Conservation (phyloP, 768 basidiomycete genomes). For the Tylopilus cervinicoccineus region DNA sequence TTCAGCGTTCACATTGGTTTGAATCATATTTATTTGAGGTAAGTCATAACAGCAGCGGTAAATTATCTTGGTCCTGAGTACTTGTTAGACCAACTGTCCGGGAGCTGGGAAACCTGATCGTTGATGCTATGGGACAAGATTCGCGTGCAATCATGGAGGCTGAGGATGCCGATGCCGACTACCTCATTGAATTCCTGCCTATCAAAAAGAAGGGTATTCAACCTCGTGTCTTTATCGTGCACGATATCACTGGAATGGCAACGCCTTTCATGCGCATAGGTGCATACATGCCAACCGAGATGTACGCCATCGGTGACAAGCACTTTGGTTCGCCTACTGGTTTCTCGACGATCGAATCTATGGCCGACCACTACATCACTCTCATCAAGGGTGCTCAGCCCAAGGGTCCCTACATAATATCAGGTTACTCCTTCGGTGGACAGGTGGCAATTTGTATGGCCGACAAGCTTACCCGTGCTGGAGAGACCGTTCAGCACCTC, state of each 20-base stretch:
- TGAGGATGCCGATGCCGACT: conserved; percentile 29
- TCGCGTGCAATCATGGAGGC: conserved; percentile 27
- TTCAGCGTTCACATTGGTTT: conserved; percentile 28
- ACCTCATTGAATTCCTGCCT: conserved; percentile 27
- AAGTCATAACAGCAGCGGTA: neutral
- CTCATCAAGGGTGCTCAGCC: conserved; percentile 26
- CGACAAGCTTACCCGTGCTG: conserved; percentile 20
- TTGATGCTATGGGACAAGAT: conserved; percentile 29
- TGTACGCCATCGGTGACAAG: conserved; percentile 32
- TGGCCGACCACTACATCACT: conserved; percentile 31
- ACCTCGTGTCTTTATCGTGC: conserved; percentile 28
- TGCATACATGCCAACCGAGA: conserved; percentile 30
- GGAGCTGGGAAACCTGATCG: conserved; percentile 24
- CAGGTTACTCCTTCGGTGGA: conserved; percentile 29
- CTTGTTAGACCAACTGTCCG: conserved; percentile 23
- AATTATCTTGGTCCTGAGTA: neutral
- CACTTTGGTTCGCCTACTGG: conserved; percentile 29
- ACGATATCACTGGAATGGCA: conserved; percentile 31
- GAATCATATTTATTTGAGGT: conserved; percentile 29
- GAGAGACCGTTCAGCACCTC: conserved; percentile 23
- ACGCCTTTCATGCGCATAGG: conserved; percentile 31
- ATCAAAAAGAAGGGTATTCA: conserved; percentile 30
- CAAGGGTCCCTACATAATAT: conserved; percentile 7
- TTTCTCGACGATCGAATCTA: conserved; percentile 27
- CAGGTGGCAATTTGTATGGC: conserved; percentile 28